Conservation (phyloP, 495 filamentous ascomycete genomes). For the Melanomma pulvis-pyrius region DNA sequence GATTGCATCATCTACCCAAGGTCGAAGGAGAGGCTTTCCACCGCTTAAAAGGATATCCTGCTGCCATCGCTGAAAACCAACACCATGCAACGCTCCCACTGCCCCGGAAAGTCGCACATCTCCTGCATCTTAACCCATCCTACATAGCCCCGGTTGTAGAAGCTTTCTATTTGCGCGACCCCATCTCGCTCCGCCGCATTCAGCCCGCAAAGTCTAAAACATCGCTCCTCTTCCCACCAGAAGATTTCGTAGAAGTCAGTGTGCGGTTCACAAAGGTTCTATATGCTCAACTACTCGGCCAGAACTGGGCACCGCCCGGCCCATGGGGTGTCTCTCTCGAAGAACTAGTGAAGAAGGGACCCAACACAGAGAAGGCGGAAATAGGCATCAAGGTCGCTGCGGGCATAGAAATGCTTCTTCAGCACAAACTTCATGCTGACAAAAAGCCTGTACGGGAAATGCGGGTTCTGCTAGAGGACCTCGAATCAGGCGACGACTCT, state of each 20-base stretch:
- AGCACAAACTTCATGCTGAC: slow-evolving; percentile 64
- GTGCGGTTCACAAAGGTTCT: slow-evolving; percentile 83
- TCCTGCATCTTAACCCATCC: slow-evolving; percentile 71
- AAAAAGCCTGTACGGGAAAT: slow-evolving; percentile 72
- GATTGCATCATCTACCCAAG: slow-evolving; percentile 64
- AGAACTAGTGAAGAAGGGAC: slow-evolving; percentile 52
- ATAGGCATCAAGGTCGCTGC: slow-evolving; percentile 87
- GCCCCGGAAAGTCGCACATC: slow-evolving; percentile 79
- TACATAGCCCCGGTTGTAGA: slow-evolving; percentile 83
- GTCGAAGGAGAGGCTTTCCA: slow-evolving; percentile 91
- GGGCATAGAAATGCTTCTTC: slow-evolving; percentile 87
- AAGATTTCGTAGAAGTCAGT: slow-evolving; percentile 77
- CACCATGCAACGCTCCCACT: slow-evolving; percentile 73
- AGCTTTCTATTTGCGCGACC: slow-evolving; percentile 90
- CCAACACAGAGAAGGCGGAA: slow-evolving; percentile 53
- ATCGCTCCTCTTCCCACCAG: slow-evolving; percentile 65
- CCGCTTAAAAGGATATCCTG: slow-evolving; percentile 78
- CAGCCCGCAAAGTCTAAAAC: slow-evolving; percentile 51
- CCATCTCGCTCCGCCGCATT: slow-evolving; percentile 72
- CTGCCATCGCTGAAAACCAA: slow-evolving; percentile 66
- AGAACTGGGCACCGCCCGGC: slow-evolving; percentile 73
- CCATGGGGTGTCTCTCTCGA: slow-evolving; percentile 34
- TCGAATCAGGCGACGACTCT: slow-evolving; percentile 60
- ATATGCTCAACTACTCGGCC: slow-evolving; percentile 89
- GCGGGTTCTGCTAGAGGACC: slow-evolving; percentile 70